Conservation (phyloP, 2,329 filamentous ascomycete species). For the Madurella mycetomatis region DNA sequence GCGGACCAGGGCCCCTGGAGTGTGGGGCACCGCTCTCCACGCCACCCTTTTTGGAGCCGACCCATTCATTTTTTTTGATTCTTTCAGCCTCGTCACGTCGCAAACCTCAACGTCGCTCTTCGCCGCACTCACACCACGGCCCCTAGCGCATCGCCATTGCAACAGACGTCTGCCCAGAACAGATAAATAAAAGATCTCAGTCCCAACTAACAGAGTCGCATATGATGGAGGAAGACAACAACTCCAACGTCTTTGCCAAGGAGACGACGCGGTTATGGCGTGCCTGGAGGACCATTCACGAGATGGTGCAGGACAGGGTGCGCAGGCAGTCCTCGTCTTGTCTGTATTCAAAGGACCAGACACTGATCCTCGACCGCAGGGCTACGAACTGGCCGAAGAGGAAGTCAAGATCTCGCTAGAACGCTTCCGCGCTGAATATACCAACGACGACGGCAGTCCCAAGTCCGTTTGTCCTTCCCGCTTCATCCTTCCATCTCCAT, state of each 20-base stretch:
- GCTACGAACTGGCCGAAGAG: constrained; percentile 85
- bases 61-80: not conserved
- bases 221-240: constrained; percentile 41
- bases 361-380: constrained; percentile 48
- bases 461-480: constrained; percentile 53
- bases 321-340: constrained; percentile 30
- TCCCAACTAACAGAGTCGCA: constrained; percentile 6
- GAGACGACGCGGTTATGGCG: constrained; percentile 75
- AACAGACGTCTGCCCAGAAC: not conserved
- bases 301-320: constrained; percentile 92
- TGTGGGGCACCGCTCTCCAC: not conserved
- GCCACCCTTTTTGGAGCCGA: not conserved
- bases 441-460: constrained; percentile 66
- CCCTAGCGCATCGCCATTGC: no score
- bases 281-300: constrained; percentile 86
- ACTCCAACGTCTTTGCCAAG: constrained; percentile 36
- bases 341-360: not conserved
- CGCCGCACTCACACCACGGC: not conserved
- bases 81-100: not conserved
- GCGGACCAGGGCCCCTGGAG: not conserved
- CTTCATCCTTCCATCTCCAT: not conserved
- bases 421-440: constrained; percentile 71
- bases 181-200: no score
- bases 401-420: constrained; percentile 83
- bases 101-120: not conserved